A percentile compares a stretch with the other conserved stretches of the same genome.
phyloP scores from a whole-genome alignment of 768 basidiomycete genomes.

The Suillus sp. region DNA sequence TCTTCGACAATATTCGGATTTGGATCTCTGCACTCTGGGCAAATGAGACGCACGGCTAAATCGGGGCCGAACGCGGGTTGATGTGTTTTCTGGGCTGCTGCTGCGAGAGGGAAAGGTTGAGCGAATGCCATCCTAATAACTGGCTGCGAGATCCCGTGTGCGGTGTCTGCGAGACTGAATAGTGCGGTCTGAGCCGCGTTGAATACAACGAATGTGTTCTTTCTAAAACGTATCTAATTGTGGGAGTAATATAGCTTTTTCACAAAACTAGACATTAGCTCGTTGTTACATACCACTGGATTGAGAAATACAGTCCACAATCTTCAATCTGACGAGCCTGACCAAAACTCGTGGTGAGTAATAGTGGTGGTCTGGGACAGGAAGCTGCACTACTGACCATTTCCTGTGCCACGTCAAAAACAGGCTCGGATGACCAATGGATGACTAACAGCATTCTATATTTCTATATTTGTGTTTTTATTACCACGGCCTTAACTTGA shows the following conservation, averaged over 20 bases:
- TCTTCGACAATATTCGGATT: constrained; percentile 96
- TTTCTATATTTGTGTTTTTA: too few relatives aligned
- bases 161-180: constrained; percentile 18
- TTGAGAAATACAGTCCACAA: constrained; percentile 12
- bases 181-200: constrained; percentile 13
- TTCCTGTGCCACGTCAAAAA: constrained; percentile 21
- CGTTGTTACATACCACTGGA: constrained; percentile 19
- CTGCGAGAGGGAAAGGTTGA: constrained; percentile 81
- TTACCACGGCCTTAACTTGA: neutral
- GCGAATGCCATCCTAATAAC: constrained; percentile 57
- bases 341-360: constrained; percentile 20
- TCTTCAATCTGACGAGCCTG: constrained; percentile 10
- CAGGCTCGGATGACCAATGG: constrained; percentile 27
- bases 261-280: constrained; percentile 13
- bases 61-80: constrained; percentile 76
- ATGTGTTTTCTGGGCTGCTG: constrained; percentile 47
- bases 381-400: constrained; percentile 11
- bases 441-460: neutral
- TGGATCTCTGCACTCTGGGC: constrained; percentile 93
- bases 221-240: constrained; percentile 21
- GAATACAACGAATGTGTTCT: constrained; percentile 29
- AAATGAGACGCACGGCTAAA: constrained; percentile 86
- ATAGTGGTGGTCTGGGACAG: constrained; percentile 27
- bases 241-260: constrained; percentile 16
- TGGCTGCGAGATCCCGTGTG: constrained; percentile 18